Percentiles rank a stretch among this genome's conserved stretches.
phyloP scores from a whole-genome alignment of 768 basidiomycete species.

The Holtermanniella nyarrowii region DNA sequence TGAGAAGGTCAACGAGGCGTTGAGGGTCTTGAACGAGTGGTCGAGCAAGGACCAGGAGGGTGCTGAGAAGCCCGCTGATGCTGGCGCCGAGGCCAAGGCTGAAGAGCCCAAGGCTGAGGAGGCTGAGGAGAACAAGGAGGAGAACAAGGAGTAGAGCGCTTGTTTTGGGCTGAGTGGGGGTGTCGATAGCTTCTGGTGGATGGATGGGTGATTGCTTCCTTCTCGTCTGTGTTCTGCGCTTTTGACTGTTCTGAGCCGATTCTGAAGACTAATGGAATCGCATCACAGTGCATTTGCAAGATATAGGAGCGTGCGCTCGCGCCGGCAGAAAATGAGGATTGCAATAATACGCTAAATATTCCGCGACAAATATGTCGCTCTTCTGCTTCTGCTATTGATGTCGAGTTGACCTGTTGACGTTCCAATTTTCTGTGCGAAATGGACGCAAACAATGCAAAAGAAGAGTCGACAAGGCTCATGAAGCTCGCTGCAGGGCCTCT shows the following conservation, averaged over 20 bases:
- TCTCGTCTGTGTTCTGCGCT: background rate
- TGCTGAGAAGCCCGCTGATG: conserved; percentile 7
- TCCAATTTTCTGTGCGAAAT: background rate
- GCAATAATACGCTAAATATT: too few species aligned
- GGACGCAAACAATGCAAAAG: background rate
- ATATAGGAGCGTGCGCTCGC: too few species aligned
- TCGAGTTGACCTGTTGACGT: too few species aligned
- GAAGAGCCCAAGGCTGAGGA: conserved; percentile 2
- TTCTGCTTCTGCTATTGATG: too few species aligned
- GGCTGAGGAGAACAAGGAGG: conserved; percentile 17
- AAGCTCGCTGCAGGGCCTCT: background rate
- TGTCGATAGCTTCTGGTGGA: background rate
- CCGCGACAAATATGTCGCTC: too few species aligned
- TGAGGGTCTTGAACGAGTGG: conserved; percentile 79
- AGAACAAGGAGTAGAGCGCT: conserved; percentile 1
- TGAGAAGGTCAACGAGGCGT: conserved; percentile 83
- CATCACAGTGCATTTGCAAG: too few species aligned
- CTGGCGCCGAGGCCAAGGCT: conserved; percentile 4
- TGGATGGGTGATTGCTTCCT: background rate
- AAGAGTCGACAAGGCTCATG: background rate
- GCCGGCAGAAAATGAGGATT: too few species aligned
- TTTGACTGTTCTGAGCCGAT: background rate
- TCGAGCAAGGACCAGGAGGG: conserved; percentile 42
- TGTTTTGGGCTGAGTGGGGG: background rate
- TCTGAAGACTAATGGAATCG: too few species aligned